Evolutionary conservation across 2,329 filamentous ascomycete genomes (phyloP).

Genomic region (Neodidymelliopsis sp.): DNA sequence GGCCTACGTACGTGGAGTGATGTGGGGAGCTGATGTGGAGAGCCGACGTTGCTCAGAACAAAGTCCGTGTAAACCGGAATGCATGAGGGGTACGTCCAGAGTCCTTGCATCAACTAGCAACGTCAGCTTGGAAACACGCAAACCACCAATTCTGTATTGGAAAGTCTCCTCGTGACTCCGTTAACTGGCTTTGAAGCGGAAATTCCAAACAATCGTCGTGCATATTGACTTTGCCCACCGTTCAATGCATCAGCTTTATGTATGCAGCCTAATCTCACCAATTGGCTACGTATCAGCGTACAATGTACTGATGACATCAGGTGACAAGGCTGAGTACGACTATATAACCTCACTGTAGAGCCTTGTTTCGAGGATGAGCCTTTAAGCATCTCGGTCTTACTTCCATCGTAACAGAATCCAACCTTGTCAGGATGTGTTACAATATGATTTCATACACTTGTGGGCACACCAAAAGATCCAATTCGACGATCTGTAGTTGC

Average conservation of each 20-base stretch:
- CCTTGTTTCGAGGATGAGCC: not conserved
- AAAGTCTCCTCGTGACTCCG: too few species aligned
- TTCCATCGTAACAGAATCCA: too few species aligned
- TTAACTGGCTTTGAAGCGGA: too few species aligned
- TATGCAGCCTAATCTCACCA: not conserved
- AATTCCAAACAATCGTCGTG: not conserved
- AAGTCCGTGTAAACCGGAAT: not conserved
- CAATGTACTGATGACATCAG: not conserved
- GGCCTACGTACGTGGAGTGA: conserved; percentile 4
- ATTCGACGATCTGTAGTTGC: not conserved
- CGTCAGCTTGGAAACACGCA: not conserved
- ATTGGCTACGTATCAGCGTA: too few species aligned
- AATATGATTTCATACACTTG: not conserved
- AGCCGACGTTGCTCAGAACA: conserved; percentile 11
- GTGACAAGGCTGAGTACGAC: not conserved
- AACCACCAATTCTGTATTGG: not conserved
- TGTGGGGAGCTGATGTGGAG: conserved; percentile 13
- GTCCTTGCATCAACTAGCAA: not conserved
- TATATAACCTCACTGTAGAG: too few species aligned
- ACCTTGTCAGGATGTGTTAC: too few species aligned
- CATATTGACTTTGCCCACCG: not conserved
- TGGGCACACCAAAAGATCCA: not conserved
- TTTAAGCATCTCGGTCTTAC: not conserved
- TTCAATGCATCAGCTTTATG: not conserved
- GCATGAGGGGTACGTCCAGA: conserved; percentile 10